A percentile compares a stretch with the other conserved stretches of the same genome.
These are phyloP conservation scores for Magnolia kwangsiensis DNA, from an alignment of 164 flowering plant genomes.

Conservation along the genomic window DNA sequence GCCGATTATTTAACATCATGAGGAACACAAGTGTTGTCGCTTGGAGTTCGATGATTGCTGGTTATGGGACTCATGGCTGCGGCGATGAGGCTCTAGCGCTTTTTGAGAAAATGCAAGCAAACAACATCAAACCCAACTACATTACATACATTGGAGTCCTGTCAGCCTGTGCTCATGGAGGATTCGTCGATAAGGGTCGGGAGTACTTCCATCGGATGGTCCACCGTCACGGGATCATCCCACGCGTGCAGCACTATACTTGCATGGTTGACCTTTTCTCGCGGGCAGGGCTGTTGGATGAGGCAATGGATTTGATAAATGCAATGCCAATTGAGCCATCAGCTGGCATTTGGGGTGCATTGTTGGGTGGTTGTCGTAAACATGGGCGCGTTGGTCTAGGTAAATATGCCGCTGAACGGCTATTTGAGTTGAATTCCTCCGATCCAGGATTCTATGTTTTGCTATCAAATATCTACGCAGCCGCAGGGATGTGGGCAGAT, in stretches of 20 bases:
- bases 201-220: conserved; percentile 11
- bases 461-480: conserved; percentile 15
- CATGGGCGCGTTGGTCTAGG: conserved; percentile 9
- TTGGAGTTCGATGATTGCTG: conserved; percentile 15
- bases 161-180: conserved; percentile 13
- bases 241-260: conserved; percentile 11
- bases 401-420: conserved; percentile 13
- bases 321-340: conserved; percentile 6
- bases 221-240: conserved; percentile 10
- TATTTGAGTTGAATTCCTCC: conserved; percentile 10
- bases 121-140: conserved; percentile 11
- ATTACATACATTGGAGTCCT: conserved; percentile 14
- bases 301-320: conserved; percentile 10
- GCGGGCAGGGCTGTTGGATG: conserved; percentile 11
- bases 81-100: conserved; percentile 11
- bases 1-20: conserved; percentile 2
- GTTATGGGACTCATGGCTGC: conserved; percentile 14
- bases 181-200: conserved; percentile 10
- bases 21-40: conserved; percentile 9
- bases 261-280: conserved; percentile 15
- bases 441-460: conserved; percentile 17
- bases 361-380: conserved; percentile 12
- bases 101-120: conserved; percentile 11
- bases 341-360: conserved; percentile 12
- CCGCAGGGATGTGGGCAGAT: conserved; percentile 13